A percentile compares a stretch with the other conserved stretches of the same genome.
phyloP scores from a whole-genome alignment of 192 early-diverging fungal species.

The Coemansia sp. region DNA sequence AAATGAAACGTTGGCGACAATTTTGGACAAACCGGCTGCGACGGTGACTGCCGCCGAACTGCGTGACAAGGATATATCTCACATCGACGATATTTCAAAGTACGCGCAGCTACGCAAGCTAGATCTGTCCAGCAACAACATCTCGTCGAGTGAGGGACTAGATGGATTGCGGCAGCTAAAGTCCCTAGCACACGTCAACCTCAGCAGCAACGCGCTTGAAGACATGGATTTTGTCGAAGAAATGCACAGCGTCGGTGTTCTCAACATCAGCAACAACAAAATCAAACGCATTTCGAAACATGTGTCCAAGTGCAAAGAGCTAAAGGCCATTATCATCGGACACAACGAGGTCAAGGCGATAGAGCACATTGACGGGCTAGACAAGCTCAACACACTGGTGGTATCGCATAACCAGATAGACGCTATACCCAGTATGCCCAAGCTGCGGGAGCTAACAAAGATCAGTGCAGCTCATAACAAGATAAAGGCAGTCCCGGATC shows the following conservation, averaged over 20 bases:
- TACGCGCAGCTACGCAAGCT: slow-evolving; percentile 56
- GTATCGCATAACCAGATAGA: slow-evolving; percentile 77
- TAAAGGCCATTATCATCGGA: slow-evolving; percentile 80
- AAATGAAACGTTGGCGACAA: slow-evolving; percentile 20
- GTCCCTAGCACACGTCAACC: slow-evolving; percentile 58
- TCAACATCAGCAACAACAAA: slow-evolving; percentile 73
- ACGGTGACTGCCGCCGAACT: slow-evolving; percentile 58
- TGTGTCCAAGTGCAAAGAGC: slow-evolving; percentile 55
- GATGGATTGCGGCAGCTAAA: slow-evolving; percentile 56
- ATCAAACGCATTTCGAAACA: slow-evolving; percentile 60
- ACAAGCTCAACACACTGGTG: slow-evolving; percentile 72
- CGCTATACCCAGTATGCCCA: slow-evolving; percentile 56
- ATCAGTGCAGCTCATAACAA: slow-evolving; percentile 75
- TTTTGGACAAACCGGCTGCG: slow-evolving; percentile 7
- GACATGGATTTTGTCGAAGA: slow-evolving; percentile 12
- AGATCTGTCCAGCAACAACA: slow-evolving; percentile 63
- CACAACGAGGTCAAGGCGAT: slow-evolving; percentile 69
- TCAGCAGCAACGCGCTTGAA: slow-evolving; percentile 63
- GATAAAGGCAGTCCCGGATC: slow-evolving; percentile 66
- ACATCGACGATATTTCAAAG: slow-evolving; percentile 68
- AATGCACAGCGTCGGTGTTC: slow-evolving; percentile 43
- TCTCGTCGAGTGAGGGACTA: slow-evolving; percentile 59
- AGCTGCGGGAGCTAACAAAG: slow-evolving; percentile 67
- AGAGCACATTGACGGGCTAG: slow-evolving; percentile 61
- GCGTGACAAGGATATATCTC: slow-evolving; percentile 58